Base-by-base conservation (phyloP, 225 moss, liverwort and hornwort species). In the Asterella californica region DNA sequence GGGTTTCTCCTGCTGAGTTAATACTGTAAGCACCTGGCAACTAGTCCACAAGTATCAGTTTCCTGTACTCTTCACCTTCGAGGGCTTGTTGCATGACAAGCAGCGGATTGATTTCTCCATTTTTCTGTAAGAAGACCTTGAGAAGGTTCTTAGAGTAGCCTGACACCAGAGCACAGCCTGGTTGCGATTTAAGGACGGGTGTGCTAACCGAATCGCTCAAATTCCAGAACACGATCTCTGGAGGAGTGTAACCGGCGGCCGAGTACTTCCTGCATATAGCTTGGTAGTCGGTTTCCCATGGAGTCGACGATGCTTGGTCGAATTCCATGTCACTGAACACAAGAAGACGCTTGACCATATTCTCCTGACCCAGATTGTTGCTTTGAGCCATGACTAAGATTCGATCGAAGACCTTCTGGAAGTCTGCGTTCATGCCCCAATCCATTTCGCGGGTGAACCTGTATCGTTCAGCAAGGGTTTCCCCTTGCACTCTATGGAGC, bases 321-420 rank as follows among this genome's bases (percentile, higher is more conserved):
- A 95, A 95, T 68, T 95, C 95, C 95, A 95, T 95, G 71, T 95
- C 95, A 81, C 90, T 84, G 80, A 95, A 95, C 49, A 95, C 90
- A 71, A 95, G 90, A 53, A 95, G 37, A 48, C 95, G 91, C 79
- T 83, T 91, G 67, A 95, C 86, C 93, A 95, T 95, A 82, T 89
- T 90, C 65, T 90, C 93, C 68, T 86, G 88, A 3, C 90, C 80
- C 62, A 95, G 42, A 34, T 76, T 57, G 55, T 81, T 82, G 32
- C 30, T 47, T 63, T 80, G 78, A 11, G 95, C 93, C n/a, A 90
- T 65, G 18, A n/a, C 9, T 34, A 95, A 68, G 29, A 95, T 79
- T 37, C 57, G 76, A 77, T 93, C 93, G 71, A 95, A 95, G 10
- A 95, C 90, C 14, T 65, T 82, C 81, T 95, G 95, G 32, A 95